Conservation (phyloP, 495 filamentous ascomycete species). For the Hypoxylon rickii region DNA sequence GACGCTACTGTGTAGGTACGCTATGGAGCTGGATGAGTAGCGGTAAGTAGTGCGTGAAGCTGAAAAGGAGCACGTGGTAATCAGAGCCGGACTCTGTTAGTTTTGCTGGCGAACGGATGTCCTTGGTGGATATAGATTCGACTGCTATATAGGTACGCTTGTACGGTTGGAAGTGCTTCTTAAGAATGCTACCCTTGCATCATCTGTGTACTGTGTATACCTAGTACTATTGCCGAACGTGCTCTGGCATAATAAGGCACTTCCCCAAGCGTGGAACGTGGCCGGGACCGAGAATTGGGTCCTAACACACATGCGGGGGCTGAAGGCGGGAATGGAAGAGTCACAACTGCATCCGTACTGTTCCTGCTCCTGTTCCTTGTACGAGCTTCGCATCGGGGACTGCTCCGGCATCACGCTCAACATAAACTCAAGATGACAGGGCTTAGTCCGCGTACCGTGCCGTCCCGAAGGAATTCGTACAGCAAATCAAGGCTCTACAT, state of each 20-base stretch:
- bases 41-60: conserved; percentile 14
- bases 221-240: too few species aligned
- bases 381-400: too few species aligned
- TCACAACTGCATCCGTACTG: too few species aligned
- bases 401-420: conserved; percentile 14
- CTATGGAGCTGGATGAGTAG: too few species aligned
- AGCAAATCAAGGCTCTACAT: too few species aligned
- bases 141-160: too few species aligned
- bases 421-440: neutral
- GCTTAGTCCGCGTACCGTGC: conserved; percentile 4
- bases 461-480: too few species aligned
- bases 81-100: conserved; percentile 18
- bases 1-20: too few species aligned
- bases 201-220: too few species aligned
- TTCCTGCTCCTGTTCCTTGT: too few species aligned
- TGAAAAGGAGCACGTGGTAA: conserved; percentile 5
- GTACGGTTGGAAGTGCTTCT: neutral
- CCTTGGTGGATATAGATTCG: neutral
- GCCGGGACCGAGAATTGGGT: conserved; percentile 1
- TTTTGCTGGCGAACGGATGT: neutral
- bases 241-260: too few species aligned
- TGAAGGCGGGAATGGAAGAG: neutral
- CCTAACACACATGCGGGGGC: neutral
- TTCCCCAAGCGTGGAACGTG: conserved; percentile 1
- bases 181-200: neutral